phyloP scores from a whole-genome alignment of 2,329 filamentous ascomycete genomes.

The Thielaviopsis punctulata region DNA sequence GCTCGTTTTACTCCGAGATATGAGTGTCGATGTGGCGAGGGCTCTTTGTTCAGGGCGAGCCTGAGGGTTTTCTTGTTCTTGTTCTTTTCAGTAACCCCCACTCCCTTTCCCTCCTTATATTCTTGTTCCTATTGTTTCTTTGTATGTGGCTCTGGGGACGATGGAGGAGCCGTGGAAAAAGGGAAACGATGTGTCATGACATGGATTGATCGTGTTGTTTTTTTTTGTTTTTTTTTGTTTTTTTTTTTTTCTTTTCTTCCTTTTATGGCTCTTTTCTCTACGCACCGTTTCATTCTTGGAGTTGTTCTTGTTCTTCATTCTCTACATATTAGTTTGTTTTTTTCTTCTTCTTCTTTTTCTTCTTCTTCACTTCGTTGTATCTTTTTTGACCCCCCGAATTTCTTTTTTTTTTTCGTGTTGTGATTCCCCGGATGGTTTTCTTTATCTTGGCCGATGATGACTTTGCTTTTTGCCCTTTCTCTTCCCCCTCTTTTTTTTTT shows the following conservation, averaged over 20 bases:
- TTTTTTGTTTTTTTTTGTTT: neutral
- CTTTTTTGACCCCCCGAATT: constrained; percentile 8
- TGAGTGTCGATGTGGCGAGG: constrained; percentile 8
- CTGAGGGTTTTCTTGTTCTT: constrained; percentile 7
- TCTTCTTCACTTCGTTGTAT: constrained; percentile 12
- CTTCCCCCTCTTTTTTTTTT: constrained; percentile 1
- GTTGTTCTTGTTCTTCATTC: no score
- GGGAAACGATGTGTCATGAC: neutral
- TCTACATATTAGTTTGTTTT: constrained; percentile 14
- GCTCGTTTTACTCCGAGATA: constrained; percentile 13
- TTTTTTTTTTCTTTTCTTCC: neutral
- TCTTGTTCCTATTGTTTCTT: constrained; percentile 3
- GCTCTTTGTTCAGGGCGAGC: neutral
- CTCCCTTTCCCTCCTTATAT: no score
- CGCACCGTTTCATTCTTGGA: constrained; percentile 4
- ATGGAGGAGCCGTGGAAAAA: neutral
- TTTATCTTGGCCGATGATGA: neutral
- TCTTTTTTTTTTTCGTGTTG: neutral
- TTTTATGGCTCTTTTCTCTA: no score
- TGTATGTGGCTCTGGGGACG: constrained; percentile 13
- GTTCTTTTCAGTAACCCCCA: constrained; percentile 12
- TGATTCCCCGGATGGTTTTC: constrained; percentile 6
- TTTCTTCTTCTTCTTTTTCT: constrained; percentile 15
- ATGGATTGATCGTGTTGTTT: neutral
- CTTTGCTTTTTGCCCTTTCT: neutral